Evolutionary conservation across 75 land plant species (phyloP).

Genomic region (Cupressus sempervirens): DNA sequence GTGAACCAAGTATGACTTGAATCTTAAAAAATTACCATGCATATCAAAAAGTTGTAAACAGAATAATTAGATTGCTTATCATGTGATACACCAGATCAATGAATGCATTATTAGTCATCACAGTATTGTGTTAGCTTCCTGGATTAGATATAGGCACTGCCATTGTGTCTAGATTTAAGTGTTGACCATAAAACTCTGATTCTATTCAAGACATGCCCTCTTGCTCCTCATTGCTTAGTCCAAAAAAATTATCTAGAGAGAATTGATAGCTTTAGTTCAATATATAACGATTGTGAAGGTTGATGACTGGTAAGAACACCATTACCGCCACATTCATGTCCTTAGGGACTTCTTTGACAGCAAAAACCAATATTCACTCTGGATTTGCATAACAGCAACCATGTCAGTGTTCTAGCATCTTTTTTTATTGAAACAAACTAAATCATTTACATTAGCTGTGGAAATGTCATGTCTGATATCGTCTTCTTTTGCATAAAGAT

Average conservation of each 20-base stretch:
- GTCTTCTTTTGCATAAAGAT: background rate
- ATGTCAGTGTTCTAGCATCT: background rate
- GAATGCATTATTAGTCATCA: background rate
- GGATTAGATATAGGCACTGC: background rate
- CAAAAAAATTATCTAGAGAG: background rate
- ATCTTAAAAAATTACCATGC: background rate
- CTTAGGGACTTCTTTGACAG: background rate
- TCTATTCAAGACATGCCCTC: background rate
- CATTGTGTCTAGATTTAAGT: background rate
- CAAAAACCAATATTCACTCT: background rate
- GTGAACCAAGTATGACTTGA: background rate
- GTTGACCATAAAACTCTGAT: background rate
- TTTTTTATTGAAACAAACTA: background rate
- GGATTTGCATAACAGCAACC: background rate
- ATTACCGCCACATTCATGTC: background rate
- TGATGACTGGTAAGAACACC: background rate
- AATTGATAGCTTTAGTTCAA: background rate
- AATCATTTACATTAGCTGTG: no score
- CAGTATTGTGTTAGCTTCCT: background rate
- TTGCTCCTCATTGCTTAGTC: background rate
- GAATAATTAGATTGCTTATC: background rate
- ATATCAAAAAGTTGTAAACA: background rate
- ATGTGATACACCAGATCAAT: background rate
- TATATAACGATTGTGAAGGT: background rate
- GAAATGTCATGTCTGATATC: no score